Evolutionary conservation across 1,284 basidiomycete species (phyloP).

Genomic region (Schizophyllum amplum): DNA sequence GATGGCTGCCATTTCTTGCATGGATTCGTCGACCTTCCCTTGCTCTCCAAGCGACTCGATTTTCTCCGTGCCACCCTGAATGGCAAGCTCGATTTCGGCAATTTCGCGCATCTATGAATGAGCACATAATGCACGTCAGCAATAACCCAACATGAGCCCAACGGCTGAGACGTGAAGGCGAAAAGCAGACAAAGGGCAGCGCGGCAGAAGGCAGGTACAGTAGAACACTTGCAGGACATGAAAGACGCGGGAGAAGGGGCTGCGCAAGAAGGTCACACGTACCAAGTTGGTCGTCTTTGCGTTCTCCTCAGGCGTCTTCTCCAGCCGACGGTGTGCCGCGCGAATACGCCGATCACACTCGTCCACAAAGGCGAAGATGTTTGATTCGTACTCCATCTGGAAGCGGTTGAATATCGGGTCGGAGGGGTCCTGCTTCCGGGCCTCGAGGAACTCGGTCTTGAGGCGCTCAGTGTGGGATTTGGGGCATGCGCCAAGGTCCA

Average conservation of each 20-base stretch:
- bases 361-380: constrained; percentile 93
- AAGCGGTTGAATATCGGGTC: constrained; percentile 79
- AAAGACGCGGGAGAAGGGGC: not conserved
- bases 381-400: constrained; percentile 92
- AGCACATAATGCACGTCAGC: not conserved
- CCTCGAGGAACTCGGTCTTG: constrained; percentile 85
- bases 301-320: constrained; percentile 99
- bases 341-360: constrained; percentile 97
- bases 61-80: constrained; percentile 97
- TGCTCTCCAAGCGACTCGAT: constrained; percentile 96
- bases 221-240: not conserved
- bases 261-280: constrained; percentile 15
- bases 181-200: too few species aligned
- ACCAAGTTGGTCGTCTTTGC: constrained; percentile 96
- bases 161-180: too few species aligned
- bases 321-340: constrained; percentile 87
- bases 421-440: constrained; percentile 64
- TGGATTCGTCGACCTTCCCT: constrained; percentile 97
- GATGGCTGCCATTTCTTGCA: constrained; percentile 95
- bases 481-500: constrained; percentile 97
- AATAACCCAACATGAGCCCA: not conserved
- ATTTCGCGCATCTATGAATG: constrained; percentile 89
- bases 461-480: constrained; percentile 94
- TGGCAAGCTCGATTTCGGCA: constrained; percentile 97
- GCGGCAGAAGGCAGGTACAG: not conserved